Evolutionary conservation across 768 basidiomycete species (phyloP).

Genomic region (Lactifluus echinatus): DNA sequence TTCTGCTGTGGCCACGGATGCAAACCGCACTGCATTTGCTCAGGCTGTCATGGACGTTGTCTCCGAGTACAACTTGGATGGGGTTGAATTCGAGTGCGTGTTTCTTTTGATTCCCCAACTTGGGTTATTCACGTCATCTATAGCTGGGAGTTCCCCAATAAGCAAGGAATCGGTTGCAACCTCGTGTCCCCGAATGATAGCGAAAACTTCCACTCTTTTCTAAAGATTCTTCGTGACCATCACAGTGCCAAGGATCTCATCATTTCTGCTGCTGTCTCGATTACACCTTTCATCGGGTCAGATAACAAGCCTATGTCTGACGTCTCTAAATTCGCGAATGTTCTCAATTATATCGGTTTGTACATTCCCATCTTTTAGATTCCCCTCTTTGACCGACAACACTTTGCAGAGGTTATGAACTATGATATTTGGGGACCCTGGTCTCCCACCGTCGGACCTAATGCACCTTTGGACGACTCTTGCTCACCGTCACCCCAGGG

Average conservation of each 20-base stretch:
- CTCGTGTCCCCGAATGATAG: not conserved
- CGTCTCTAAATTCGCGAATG: constrained; percentile 8
- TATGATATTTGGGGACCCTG: constrained; percentile 18
- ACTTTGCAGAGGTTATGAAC: constrained; percentile 18
- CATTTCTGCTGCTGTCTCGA: not conserved
- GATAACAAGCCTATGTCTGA: not conserved
- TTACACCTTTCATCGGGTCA: not conserved
- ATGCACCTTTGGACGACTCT: constrained; percentile 17
- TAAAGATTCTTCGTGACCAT: not conserved
- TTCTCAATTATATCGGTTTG: constrained; percentile 18
- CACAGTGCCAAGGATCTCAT: not conserved
- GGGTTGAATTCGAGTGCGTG: constrained; percentile 16
- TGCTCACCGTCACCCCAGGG: not conserved
- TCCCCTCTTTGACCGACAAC: no score
- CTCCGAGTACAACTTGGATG: constrained; percentile 8
- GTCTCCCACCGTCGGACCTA: constrained; percentile 6
- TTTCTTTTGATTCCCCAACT: not conserved
- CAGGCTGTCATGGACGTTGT: not conserved
- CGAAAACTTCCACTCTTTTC: constrained; percentile 5
- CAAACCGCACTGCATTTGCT: constrained; percentile 15
- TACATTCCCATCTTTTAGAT: not conserved
- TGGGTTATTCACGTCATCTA: not conserved
- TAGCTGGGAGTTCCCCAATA: constrained; percentile 14
- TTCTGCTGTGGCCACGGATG: constrained; percentile 4
- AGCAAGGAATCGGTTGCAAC: constrained; percentile 6